phyloP scores from a whole-genome alignment of 2,329 filamentous ascomycete genomes.

The Sporothrix pseudoabietina region DNA sequence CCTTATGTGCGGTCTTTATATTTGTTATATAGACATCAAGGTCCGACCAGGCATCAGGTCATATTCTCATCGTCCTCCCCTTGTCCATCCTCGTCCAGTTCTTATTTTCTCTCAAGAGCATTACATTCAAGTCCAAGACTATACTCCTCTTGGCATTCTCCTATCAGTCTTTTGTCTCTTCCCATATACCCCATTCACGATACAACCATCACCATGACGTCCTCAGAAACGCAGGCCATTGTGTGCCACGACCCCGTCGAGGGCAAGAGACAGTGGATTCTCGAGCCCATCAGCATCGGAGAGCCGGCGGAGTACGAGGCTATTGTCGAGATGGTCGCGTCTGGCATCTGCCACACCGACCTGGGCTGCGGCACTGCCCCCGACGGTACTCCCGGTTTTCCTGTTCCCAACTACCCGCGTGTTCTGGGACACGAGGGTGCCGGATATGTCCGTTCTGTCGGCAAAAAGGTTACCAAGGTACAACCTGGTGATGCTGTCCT shows the following conservation, averaged over 20 bases:
- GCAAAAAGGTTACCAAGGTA: constrained; percentile 1
- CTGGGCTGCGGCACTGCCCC: not conserved
- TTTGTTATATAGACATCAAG: too few relatives aligned
- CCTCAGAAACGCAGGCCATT: not conserved
- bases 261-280: not conserved
- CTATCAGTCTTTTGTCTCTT: not conserved
- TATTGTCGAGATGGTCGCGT: not conserved
- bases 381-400: not conserved
- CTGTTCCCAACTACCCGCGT: constrained; percentile 1
- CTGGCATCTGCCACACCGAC: not conserved
- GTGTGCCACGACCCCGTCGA: constrained; percentile 8
- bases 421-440: constrained; percentile 6
- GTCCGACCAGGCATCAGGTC: too few relatives aligned
- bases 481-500: not conserved
- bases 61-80: too few relatives aligned
- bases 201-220: not conserved
- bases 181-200: not conserved
- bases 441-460: not conserved
- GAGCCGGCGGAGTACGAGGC: not conserved
- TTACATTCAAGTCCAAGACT: too few relatives aligned
- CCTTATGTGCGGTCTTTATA: too few relatives aligned
- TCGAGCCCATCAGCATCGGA: not conserved
- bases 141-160: too few relatives aligned
- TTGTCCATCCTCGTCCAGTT: too few relatives aligned
- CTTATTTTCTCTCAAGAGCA: too few relatives aligned